Conservation (phyloP, 208 protist species). For the Wallacemonas collosoma region DNA sequence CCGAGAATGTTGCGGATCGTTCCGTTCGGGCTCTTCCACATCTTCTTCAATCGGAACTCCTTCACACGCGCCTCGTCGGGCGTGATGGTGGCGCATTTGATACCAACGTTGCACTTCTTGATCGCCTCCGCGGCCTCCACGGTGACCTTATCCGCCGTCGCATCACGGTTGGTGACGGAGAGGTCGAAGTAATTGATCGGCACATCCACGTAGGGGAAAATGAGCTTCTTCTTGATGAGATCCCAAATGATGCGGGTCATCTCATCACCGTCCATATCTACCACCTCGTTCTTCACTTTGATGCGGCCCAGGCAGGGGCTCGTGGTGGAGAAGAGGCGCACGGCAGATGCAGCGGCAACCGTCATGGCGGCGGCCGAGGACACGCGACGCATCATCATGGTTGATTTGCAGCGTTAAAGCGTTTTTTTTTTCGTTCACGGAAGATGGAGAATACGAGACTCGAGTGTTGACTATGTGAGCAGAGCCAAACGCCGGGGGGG, state of each 20-base stretch:
- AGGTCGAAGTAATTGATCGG: conserved; percentile 98
- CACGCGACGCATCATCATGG: conserved; percentile 60
- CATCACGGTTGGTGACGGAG: conserved; percentile 93
- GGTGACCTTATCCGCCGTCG: conserved; percentile 96
- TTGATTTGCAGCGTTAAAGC: background rate
- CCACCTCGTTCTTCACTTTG: conserved; percentile 91
- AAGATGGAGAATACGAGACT: too few species aligned
- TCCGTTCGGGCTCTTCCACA: conserved; percentile 98
- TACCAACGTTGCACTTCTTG: conserved; percentile 94
- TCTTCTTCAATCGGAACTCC: conserved; percentile 97
- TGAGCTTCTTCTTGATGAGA: conserved; percentile 97
- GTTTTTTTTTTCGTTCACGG: too few species aligned
- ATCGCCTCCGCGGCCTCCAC: conserved; percentile 96
- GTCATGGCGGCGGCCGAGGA: conserved; percentile 24
- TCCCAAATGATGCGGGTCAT: conserved; percentile 98
- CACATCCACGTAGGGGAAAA: conserved; percentile 96
- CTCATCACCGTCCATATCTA: conserved; percentile 98
- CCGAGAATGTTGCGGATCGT: conserved; percentile 99
- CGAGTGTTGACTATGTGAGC: too few species aligned
- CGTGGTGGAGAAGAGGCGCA: conserved; percentile 56
- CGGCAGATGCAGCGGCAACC: conserved; percentile 9
- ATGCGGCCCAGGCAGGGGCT: conserved; percentile 60
- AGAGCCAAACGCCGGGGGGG: too few species aligned
- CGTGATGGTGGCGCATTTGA: conserved; percentile 99
- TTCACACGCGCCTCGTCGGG: conserved; percentile 96